These are phyloP conservation scores for Backusella mclennaniae DNA, from an alignment of 192 early-diverging fungal genomes.

Conservation along the genomic window DNA sequence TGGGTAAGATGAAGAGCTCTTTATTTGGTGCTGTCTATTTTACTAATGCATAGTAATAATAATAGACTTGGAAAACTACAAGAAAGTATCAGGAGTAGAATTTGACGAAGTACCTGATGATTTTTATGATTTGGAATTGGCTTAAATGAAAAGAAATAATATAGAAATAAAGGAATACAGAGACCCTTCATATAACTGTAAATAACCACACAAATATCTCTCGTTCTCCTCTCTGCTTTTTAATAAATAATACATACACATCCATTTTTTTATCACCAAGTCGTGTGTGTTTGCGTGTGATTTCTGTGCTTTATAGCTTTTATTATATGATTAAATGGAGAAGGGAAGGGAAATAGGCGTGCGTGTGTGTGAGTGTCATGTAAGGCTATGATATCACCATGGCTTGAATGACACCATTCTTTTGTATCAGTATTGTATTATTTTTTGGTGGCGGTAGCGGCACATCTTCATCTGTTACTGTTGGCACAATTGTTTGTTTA, in stretches of 20 bases:
- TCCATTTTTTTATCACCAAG: no score
- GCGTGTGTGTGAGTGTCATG: neutral
- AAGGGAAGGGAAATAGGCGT: no score
- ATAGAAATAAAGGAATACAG: no score
- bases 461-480: neutral
- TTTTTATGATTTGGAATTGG: slow-evolving; percentile 19
- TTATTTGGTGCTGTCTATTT: no score
- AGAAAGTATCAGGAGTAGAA: slow-evolving; percentile 6
- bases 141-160: neutral
- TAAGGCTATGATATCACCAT: neutral
- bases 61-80: slow-evolving; percentile 16
- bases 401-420: neutral
- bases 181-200: no score
- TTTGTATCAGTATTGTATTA: neutral
- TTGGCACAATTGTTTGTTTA: neutral
- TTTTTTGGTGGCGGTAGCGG: neutral
- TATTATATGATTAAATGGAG: no score
- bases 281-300: no score
- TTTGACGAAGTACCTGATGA: slow-evolving; percentile 23
- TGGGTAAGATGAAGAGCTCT: slow-evolving; percentile 16
- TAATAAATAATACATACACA: no score
- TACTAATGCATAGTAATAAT: neutral
- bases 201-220: no score
- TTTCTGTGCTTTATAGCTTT: no score
- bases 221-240: no score